Base-by-base conservation (phyloP, 75 land plant species). In the Picea glauca region DNA sequence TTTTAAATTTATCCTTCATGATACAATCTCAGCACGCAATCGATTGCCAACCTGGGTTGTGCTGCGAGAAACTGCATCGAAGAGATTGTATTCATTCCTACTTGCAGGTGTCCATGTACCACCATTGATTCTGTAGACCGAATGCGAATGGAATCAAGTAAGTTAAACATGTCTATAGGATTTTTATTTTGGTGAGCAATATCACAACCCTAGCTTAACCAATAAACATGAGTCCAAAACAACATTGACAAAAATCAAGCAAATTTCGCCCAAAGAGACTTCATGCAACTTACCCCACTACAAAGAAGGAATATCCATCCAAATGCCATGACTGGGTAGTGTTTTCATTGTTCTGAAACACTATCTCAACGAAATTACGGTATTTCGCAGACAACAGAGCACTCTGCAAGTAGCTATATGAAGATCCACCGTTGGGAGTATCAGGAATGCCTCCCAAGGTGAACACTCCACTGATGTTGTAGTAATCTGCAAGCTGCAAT, bases 301-400 rank as follows among this genome's bases (percentile, higher is more conserved):
- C 93, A 88, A 92, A 96, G 73, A 92, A 93, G 74, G 88, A 87
- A 74, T 89, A 89, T 59, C 99, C 99, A 87, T 91, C 94, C 50
- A 68, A 68, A 83, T 96, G 99, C 97, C 97, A 96, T 35, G 92
- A 84, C 82, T 96, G 94, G 11, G 90, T 62, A 17, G 83, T 60
- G 15, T 81, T 88, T 81, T 96, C 99, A 32, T 84, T 82, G 83
- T 96, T 96, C 78, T 92, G 94, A 80, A 96, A 94, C 32, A 96
- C 84, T 17, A 96, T 80, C 83, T 96, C 99, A 15, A 87, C 21
- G 72, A 93, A 96, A 8, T 87, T 90, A 58, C 91, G 88, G 65
- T 83, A 89, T 15, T 61, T 33, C 14, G 81, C 67, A 23, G 80
- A 20, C 20, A 94, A 6, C 13, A 96, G 90, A 1, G 94, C 77